A percentile compares a stretch with the other conserved stretches of the same genome.
phyloP scores from a whole-genome alignment of 139 green algal species.

The Pleodorina starrii region DNA sequence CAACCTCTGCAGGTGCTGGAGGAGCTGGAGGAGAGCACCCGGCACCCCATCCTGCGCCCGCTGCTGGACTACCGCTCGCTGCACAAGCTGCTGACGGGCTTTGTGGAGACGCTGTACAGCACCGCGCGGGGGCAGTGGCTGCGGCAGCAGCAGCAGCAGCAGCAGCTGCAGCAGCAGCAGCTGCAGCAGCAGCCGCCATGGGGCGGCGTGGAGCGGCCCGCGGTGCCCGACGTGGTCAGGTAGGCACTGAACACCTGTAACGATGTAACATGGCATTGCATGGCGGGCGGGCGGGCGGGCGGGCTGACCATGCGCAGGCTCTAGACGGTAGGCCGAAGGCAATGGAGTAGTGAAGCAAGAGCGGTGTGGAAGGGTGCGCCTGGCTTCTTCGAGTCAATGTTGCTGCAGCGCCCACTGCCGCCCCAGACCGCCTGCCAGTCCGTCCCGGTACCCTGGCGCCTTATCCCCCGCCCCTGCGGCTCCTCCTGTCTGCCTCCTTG shows the following conservation, averaged over 20 bases:
- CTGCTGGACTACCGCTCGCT: constrained; percentile 82
- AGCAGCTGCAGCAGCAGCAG: neutral
- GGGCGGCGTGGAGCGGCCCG: neutral
- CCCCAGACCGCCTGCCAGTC: too few relatives aligned
- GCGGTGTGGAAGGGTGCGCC: too few relatives aligned
- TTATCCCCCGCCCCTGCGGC: neutral
- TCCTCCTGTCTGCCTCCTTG: neutral
- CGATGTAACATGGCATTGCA: neutral
- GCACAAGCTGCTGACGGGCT: constrained; percentile 71
- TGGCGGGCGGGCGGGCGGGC: too few relatives aligned
- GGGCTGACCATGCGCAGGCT: too few relatives aligned
- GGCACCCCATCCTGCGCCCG: constrained; percentile 63
- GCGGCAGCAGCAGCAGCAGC: constrained; percentile 4
- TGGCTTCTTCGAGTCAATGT: too few relatives aligned
- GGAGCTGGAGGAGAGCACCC: constrained; percentile 63
- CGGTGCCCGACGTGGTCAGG: constrained; percentile 15
- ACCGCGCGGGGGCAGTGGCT: constrained; percentile 25
- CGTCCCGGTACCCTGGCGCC: too few relatives aligned
- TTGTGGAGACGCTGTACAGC: constrained; percentile 49
- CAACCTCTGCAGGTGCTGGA: constrained; percentile 64
- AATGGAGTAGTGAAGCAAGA: too few relatives aligned
- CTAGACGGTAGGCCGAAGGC: too few relatives aligned
- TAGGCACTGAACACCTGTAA: neutral
- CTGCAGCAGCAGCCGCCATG: neutral
- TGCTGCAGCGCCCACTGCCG: too few relatives aligned